Conservation (phyloP, 176 grass and related monocot genomes). For the Oryza rufipogon region DNA sequence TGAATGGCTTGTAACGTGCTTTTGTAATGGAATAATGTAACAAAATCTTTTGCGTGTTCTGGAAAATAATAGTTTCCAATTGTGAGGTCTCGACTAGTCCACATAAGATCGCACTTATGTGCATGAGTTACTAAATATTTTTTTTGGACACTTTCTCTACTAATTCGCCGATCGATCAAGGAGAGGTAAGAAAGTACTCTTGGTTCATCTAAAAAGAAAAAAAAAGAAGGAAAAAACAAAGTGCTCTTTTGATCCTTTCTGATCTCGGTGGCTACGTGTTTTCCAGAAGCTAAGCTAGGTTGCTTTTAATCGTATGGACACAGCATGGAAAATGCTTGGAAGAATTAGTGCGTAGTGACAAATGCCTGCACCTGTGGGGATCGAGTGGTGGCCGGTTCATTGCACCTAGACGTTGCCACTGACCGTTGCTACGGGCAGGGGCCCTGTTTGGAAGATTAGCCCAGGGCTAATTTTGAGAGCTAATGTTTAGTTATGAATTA, state of each 20-base stretch:
- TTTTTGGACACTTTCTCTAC: not conserved
- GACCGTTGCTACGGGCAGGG: not conserved
- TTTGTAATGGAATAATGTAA: not conserved
- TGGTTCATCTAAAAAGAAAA: not conserved
- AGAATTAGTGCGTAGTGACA: not conserved
- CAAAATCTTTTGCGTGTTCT: not conserved
- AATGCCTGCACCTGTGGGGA: not conserved
- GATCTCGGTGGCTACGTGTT: not conserved
- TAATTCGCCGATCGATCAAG: not conserved
- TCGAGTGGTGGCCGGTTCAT: not conserved
- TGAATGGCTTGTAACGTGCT: not conserved
- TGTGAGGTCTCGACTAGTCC: not conserved
- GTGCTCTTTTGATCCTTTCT: not conserved
- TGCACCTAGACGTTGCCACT: conserved; percentile 5
- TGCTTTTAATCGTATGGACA: not conserved
- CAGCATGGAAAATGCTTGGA: not conserved
- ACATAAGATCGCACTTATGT: not conserved
- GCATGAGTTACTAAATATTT: not conserved
- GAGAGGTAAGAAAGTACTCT: not conserved
- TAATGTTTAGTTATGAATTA: no score
- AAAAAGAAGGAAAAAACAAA: not conserved
- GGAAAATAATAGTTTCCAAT: not conserved
- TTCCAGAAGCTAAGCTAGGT: not conserved
- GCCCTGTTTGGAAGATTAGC: no score
- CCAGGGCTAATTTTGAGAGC: no score